phyloP scores from a whole-genome alignment of 345 rosid species.

The Rhodomyrtus tomentosa region DNA sequence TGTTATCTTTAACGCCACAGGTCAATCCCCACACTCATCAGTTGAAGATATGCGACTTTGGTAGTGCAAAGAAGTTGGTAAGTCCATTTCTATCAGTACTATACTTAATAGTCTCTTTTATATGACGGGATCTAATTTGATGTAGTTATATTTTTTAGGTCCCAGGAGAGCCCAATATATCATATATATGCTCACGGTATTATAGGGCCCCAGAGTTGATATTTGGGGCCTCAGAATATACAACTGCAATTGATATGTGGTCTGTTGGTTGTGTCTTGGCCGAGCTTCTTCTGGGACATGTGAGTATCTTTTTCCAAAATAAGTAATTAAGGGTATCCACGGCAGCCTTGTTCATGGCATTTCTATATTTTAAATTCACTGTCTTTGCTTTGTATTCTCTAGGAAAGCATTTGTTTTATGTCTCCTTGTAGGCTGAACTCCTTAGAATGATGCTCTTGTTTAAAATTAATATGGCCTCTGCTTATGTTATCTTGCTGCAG shows the following conservation, averaged over 20 bases:
- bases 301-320: constrained; percentile 6
- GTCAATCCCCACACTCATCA: constrained; percentile 86
- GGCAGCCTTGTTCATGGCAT: background rate
- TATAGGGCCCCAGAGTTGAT: constrained; percentile 99
- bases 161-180: constrained; percentile 95
- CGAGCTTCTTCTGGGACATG: constrained; percentile 92
- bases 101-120: background rate
- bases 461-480: background rate
- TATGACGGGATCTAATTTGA: background rate
- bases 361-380: background rate
- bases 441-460: background rate
- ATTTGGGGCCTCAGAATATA: constrained; percentile 94
- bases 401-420: background rate
- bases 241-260: constrained; percentile 97
- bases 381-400: background rate
- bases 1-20: constrained; percentile 27
- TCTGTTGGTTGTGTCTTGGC: constrained; percentile 95
- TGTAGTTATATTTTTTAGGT: constrained; percentile 33
- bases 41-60: constrained; percentile 92
- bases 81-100: constrained; percentile 2
- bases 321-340: background rate
- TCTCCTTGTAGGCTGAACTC: background rate
- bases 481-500: constrained; percentile 30
- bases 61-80: constrained; percentile 99
- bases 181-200: constrained; percentile 95